phyloP scores from a whole-genome alignment of 2,329 filamentous ascomycete species.

The Arthrobotrys musiformis region DNA sequence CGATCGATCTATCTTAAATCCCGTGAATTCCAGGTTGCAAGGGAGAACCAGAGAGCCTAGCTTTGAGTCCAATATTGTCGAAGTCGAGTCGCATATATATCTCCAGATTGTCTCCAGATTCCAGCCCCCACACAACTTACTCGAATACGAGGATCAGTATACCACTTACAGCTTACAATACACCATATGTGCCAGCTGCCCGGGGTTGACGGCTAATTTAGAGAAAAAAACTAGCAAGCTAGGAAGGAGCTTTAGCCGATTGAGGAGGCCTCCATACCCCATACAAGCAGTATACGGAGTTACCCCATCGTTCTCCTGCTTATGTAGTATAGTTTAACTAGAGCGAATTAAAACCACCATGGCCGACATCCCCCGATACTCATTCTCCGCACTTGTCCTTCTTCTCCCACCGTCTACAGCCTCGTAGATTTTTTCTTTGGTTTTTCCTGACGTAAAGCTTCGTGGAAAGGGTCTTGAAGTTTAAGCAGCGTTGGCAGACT shows the following conservation, averaged over 20 bases:
- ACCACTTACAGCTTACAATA: no score
- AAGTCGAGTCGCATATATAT: neutral
- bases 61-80: neutral
- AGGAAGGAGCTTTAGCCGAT: conserved; percentile 56
- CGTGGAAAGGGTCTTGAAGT: neutral
- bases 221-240: conserved; percentile 22
- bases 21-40: neutral
- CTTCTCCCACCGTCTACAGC: neutral
- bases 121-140: conserved; percentile 23
- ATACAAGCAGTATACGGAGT: conserved; percentile 20
- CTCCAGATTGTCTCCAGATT: conserved; percentile 31
- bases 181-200: neutral
- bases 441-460: neutral
- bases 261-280: conserved; percentile 35
- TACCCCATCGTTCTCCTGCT: conserved; percentile 32
- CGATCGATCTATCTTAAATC: neutral
- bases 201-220: conserved; percentile 31
- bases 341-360: conserved; percentile 41
- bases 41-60: neutral
- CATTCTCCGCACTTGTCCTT: conserved; percentile 1
- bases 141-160: conserved; percentile 20
- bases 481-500: neutral
- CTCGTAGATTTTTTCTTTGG: neutral
- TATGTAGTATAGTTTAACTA: conserved; percentile 6
- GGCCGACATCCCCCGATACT: conserved; percentile 22